phyloP scores from a whole-genome alignment of 106 monocot species.

The Alisma plantagoaquatica region DNA sequence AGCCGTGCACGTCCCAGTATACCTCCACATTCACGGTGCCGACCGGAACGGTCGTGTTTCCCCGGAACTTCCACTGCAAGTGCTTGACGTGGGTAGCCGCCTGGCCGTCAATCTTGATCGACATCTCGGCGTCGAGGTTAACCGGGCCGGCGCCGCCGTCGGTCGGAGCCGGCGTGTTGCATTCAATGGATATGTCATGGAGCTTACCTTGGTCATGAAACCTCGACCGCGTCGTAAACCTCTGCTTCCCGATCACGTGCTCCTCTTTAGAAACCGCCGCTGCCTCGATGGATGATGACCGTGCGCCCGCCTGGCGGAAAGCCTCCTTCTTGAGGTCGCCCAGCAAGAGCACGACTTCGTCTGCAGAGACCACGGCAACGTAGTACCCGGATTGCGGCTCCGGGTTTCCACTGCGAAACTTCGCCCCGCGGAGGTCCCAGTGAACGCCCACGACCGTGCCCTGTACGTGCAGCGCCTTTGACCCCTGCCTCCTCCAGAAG shows the following conservation, averaged over 20 bases:
- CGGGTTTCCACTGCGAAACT: conserved; percentile 38
- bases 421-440: conserved; percentile 64
- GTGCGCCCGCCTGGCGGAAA: conserved; percentile 11
- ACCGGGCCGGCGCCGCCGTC: background rate
- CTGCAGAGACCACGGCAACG: conserved; percentile 47
- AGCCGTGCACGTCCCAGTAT: conserved; percentile 75
- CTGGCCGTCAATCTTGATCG: conserved; percentile 46
- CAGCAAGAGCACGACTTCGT: conserved; percentile 40
- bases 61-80: conserved; percentile 82
- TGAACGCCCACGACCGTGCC: conserved; percentile 31
- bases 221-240: conserved; percentile 35
- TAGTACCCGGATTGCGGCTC: conserved; percentile 65
- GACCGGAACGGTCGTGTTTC: conserved; percentile 38
- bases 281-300: conserved; percentile 38
- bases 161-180: background rate
- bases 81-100: conserved; percentile 39
- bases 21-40: conserved; percentile 37
- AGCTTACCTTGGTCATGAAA: conserved; percentile 32
- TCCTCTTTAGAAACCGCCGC: conserved; percentile 40
- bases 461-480: conserved; percentile 25
- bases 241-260: conserved; percentile 63
- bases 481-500: conserved; percentile 61
- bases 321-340: conserved; percentile 59
- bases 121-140: conserved; percentile 30
- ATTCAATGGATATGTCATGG: conserved; percentile 53